phyloP scores from a whole-genome alignment of 495 filamentous ascomycete genomes.

The Aspergillus homomorphus region DNA sequence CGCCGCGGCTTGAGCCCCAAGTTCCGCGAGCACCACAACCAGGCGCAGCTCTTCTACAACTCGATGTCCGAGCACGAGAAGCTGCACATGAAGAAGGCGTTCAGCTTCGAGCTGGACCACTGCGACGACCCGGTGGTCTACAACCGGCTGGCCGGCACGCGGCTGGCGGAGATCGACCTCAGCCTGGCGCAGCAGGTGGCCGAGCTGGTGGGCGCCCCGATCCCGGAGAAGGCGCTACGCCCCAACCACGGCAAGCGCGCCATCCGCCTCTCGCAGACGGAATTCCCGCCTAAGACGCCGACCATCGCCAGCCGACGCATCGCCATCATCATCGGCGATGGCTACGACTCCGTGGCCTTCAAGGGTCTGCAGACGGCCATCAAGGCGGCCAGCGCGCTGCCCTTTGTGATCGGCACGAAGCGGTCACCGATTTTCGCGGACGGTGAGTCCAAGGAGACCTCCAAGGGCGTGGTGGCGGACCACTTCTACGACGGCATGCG shows the following conservation, averaged over 20 bases:
- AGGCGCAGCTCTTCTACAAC: conserved; percentile 68
- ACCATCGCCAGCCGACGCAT: conserved; percentile 71
- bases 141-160: conserved; percentile 59
- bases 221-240: conserved; percentile 47
- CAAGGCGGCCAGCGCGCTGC: conserved; percentile 58
- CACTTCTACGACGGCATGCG: conserved; percentile 77
- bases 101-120: conserved; percentile 55
- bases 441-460: conserved; percentile 39
- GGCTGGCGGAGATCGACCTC: conserved; percentile 70
- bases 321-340: conserved; percentile 78
- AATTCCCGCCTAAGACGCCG: conserved; percentile 58
- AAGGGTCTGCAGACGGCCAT: conserved; percentile 60
- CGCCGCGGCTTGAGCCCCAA: conserved; percentile 65
- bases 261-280: conserved; percentile 63
- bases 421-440: conserved; percentile 54
- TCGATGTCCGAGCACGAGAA: conserved; percentile 68
- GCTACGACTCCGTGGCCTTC: conserved; percentile 68
- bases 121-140: conserved; percentile 86
- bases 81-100: conserved; percentile 62
- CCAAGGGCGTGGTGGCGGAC: conserved; percentile 57
- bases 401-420: conserved; percentile 67
- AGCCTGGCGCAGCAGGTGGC: conserved; percentile 68
- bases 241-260: conserved; percentile 67
- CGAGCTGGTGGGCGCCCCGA: conserved; percentile 63
- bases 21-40: conserved; percentile 72